Evolutionary conservation across 2,329 filamentous ascomycete species (phyloP).

Genomic region (Phialophora expanda): DNA sequence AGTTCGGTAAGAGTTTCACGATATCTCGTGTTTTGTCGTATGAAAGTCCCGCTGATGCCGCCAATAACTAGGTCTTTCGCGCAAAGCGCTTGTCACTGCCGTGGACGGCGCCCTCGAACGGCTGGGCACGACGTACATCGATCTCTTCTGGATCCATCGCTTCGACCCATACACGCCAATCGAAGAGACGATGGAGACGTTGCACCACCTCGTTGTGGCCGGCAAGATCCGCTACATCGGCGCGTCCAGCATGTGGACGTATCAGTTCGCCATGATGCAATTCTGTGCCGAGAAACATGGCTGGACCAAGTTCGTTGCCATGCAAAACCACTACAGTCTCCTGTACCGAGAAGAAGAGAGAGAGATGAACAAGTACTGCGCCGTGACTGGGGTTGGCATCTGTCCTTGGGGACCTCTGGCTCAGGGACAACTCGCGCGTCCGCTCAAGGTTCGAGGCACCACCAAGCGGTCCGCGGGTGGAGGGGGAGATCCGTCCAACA

Average conservation of each 20-base stretch:
- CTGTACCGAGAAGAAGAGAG: constrained; percentile 56
- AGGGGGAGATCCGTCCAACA: not conserved
- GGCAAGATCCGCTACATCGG: constrained; percentile 13
- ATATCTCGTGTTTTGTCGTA: too few species aligned
- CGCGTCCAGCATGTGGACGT: constrained; percentile 44
- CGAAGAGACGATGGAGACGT: constrained; percentile 51
- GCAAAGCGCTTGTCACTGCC: constrained; percentile 65
- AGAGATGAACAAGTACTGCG: constrained; percentile 43
- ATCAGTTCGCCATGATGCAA: constrained; percentile 52
- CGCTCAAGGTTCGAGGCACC: not conserved
- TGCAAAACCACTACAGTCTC: constrained; percentile 59
- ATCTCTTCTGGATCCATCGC: constrained; percentile 48
- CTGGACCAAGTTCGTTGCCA: constrained; percentile 58
- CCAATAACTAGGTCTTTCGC: constrained; percentile 48
- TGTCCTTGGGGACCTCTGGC: not conserved
- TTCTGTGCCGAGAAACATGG: constrained; percentile 53
- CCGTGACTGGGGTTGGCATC: not conserved
- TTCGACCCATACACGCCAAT: constrained; percentile 59
- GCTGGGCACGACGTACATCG: constrained; percentile 54
- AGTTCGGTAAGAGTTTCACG: not conserved
- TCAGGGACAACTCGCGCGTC: not conserved
- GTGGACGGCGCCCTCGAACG: constrained; percentile 57
- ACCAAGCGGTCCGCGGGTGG: not conserved
- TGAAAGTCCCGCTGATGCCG: too few species aligned
- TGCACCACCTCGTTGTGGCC: constrained; percentile 40